A percentile compares a stretch with the other conserved stretches of the same genome.
These are phyloP conservation scores for Citrus trifoliata DNA, from an alignment of 345 rosid genomes.

Conservation along the genomic window DNA sequence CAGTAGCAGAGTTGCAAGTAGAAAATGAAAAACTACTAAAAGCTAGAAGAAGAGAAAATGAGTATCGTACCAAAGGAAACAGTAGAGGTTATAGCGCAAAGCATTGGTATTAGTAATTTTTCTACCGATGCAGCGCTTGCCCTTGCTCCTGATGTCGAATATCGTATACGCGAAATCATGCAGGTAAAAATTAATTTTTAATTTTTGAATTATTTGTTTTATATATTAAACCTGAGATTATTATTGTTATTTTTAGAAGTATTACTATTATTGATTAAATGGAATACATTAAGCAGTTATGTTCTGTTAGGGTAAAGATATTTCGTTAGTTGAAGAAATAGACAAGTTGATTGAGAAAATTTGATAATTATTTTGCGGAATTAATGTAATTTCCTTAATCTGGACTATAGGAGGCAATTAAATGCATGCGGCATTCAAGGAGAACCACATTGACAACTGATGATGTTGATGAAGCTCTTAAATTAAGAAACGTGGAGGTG, in stretches of 20 bases:
- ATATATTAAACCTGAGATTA: not conserved
- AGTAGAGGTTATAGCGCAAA: slow-evolving; percentile 84
- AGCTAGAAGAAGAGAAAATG: slow-evolving; percentile 33
- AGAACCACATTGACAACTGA: slow-evolving; percentile 66
- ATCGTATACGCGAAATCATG: slow-evolving; percentile 89
- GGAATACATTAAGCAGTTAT: not conserved
- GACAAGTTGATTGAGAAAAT: not conserved
- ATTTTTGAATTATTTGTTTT: not conserved
- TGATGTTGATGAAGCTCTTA: slow-evolving; percentile 87
- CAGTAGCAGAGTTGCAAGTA: not conserved
- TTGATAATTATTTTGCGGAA: not conserved
- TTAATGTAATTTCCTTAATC: slow-evolving; percentile 8
- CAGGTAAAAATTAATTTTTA: slow-evolving; percentile 40
- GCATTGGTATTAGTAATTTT: slow-evolving; percentile 69
- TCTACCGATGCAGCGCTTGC: slow-evolving; percentile 70
- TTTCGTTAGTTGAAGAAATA: not conserved
- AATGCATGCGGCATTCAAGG: slow-evolving; percentile 95
- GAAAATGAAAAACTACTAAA: not conserved
- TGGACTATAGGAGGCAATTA: slow-evolving; percentile 73
- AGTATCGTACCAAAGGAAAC: slow-evolving; percentile 89
- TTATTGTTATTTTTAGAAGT: not conserved
- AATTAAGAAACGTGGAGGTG: slow-evolving; percentile 87
- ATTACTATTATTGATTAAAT: not conserved
- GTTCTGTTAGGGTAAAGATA: not conserved
- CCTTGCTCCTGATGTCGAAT: slow-evolving; percentile 95